These are phyloP conservation scores for Trapa incisa DNA, from an alignment of 345 rosid genomes.

Conservation along the genomic window DNA sequence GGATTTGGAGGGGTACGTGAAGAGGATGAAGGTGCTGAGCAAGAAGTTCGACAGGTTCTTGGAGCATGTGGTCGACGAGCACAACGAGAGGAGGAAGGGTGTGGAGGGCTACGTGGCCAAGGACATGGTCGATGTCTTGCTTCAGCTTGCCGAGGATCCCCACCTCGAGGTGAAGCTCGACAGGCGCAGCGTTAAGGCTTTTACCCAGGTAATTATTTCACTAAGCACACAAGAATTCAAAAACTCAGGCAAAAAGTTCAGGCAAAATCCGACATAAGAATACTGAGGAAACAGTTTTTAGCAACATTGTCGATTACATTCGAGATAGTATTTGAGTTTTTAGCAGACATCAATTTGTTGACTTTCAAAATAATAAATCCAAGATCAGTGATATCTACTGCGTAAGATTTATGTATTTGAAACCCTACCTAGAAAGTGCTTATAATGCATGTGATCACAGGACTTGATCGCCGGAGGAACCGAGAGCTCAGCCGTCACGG, in stretches of 20 bases:
- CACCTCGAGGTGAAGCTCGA: conserved; percentile 48
- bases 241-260: no score
- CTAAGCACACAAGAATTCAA: no score
- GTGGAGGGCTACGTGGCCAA: conserved; percentile 29
- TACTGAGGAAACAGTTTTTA: no score
- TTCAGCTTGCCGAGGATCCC: conserved; percentile 54
- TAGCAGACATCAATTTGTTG: no score
- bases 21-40: conserved; percentile 52
- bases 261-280: no score
- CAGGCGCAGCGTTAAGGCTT: conserved; percentile 47
- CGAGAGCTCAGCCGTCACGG: conserved; percentile 46
- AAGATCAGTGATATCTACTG: no score
- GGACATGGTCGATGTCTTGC: conserved; percentile 57
- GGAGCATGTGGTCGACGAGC: conserved; percentile 54
- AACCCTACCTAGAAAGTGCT: no score
- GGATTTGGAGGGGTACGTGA: conserved; percentile 53
- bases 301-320: no score
- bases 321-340: no score
- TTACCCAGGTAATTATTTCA: conserved; percentile 27
- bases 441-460: conserved; percentile 9
- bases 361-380: no score
- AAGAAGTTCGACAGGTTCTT: conserved; percentile 46
- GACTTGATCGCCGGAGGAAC: conserved; percentile 55
- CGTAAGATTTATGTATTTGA: no score
- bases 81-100: conserved; percentile 22